Evolutionary conservation across 352 stramenopile genomes (phyloP).

Genomic region (Phytophthora syringae): DNA sequence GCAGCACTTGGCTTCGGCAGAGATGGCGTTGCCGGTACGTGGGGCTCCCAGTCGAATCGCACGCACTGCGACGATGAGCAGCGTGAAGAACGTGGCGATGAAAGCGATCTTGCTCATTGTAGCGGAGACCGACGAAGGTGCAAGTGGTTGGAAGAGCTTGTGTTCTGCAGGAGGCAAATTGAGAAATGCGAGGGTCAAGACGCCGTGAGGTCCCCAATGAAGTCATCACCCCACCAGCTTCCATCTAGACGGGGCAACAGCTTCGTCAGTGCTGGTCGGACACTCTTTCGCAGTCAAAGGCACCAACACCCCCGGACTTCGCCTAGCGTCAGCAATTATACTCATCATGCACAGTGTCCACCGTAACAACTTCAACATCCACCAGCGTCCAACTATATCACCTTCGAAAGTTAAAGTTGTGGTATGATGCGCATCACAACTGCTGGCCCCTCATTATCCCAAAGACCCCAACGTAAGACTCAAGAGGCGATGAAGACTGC

Average conservation of each 20-base stretch:
- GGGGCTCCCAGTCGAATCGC: not conserved
- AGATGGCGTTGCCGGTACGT: not conserved
- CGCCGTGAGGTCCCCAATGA: too few species aligned
- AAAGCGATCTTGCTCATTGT: slow-evolving; percentile 13
- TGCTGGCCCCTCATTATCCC: too few species aligned
- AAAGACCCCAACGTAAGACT: not conserved
- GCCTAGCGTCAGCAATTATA: slow-evolving; percentile 21
- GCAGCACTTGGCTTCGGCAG: slow-evolving; percentile 20
- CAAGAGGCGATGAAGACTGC: slow-evolving; percentile 21
- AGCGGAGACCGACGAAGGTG: too few species aligned
- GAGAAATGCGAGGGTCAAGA: slow-evolving; percentile 3
- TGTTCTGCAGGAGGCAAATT: slow-evolving; percentile 10
- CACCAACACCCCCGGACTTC: not conserved
- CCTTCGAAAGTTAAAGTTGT: too few species aligned
- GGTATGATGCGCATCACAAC: too few species aligned
- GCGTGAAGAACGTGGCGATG: not conserved
- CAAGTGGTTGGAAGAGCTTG: not conserved
- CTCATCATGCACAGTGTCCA: too few species aligned
- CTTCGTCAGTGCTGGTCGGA: not conserved
- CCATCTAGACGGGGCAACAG: not conserved
- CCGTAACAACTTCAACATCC: slow-evolving; percentile 1
- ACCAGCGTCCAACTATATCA: not conserved
- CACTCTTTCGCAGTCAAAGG: not conserved
- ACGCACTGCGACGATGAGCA: not conserved
- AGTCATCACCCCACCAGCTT: too few species aligned